These are phyloP conservation scores for Westerdykella sp. DNA, from an alignment of 2,329 filamentous ascomycete genomes.

Conservation along the genomic window DNA sequence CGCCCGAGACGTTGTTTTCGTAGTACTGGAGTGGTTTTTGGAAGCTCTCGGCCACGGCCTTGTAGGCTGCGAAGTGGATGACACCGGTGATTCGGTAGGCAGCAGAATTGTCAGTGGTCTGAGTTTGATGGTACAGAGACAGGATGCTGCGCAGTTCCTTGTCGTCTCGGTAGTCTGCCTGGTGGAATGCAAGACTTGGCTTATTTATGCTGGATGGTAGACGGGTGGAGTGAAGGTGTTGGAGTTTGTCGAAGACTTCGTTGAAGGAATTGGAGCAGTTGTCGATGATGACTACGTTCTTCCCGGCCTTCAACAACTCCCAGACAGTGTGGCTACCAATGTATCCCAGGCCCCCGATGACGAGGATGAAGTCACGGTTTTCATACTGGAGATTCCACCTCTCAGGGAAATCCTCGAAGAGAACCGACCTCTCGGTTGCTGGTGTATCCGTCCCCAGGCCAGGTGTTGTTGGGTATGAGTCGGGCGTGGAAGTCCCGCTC, in stretches of 20 bases:
- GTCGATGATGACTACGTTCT: conserved; percentile 43
- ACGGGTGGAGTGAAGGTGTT: conserved; percentile 19
- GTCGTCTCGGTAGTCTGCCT: conserved; percentile 41
- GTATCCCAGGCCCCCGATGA: conserved; percentile 44
- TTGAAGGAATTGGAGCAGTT: conserved; percentile 36
- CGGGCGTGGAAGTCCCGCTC: too few species aligned
- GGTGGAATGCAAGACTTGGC: conserved; percentile 39
- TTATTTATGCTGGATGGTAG: conserved; percentile 10
- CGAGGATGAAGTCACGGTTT: conserved; percentile 2
- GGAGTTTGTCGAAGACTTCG: conserved; percentile 22
- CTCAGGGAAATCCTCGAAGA: neutral
- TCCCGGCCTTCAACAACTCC: conserved; percentile 45
- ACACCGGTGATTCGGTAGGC: conserved; percentile 46
- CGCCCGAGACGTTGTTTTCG: conserved; percentile 56
- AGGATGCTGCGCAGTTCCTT: conserved; percentile 36
- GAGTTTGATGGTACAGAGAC: neutral
- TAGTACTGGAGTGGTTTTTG: conserved; percentile 55
- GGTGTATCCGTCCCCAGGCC: neutral
- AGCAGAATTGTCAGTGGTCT: conserved; percentile 9
- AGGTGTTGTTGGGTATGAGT: too few species aligned
- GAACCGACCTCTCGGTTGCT: neutral
- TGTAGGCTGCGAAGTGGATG: conserved; percentile 61
- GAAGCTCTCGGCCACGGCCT: conserved; percentile 57
- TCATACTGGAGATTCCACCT: conserved; percentile 3
- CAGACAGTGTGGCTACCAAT: conserved; percentile 49